Evolutionary conservation across 176 grass and related monocot species (phyloP), one percentile per base, ranked within the genome.

Genomic region (Rhynchospora breviuscula): DNA sequence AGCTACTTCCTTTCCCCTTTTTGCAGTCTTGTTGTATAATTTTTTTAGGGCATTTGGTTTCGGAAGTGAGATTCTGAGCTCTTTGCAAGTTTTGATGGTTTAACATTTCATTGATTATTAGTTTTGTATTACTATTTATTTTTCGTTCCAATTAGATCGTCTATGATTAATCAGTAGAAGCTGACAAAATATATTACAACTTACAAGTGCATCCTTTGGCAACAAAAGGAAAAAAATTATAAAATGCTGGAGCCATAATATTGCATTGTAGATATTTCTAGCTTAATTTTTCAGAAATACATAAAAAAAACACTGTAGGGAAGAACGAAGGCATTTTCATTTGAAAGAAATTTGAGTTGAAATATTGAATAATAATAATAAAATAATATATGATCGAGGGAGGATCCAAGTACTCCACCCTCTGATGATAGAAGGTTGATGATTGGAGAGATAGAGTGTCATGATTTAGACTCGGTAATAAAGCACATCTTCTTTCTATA

Each of bases 11-110:
- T 4, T 25, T 67, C 52, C 14, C 11, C 59, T 57, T 25, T 33
- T 78, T 81, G 56, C 63, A 62, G 13, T 81, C 47, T 82, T 67
- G 12, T 67, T 82, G 80, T 82, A 82, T 31, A 82, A 29, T 67
- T 67, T 76, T 70, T 25, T 66, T 82, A 29, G 61, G 66, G 73
- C 73, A 26, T 77, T 77, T 22, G 10, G 44, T 73, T 73, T 81
- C 21, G 57, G 7, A 61, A 80, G 1, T 61, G 51, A 31, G 31
- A 45, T 81, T 81, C 43, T 81, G 79, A 67, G 44, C 19, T 82
- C n/a, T 82, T 67, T 82, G 61, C 47, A 82, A 77, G 73, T 77
- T 77, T 77, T 77, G 47, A 13, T 77, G 49, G 73, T 56, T 54
- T 29, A 9, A 17, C 73, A 77, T 26, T 49, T 29, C 35, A 53